A percentile compares a stretch with the other conserved stretches of the same genome.
Conservation (phyloP, 768 basidiomycete species). For the Phaffia australis region DNA sequence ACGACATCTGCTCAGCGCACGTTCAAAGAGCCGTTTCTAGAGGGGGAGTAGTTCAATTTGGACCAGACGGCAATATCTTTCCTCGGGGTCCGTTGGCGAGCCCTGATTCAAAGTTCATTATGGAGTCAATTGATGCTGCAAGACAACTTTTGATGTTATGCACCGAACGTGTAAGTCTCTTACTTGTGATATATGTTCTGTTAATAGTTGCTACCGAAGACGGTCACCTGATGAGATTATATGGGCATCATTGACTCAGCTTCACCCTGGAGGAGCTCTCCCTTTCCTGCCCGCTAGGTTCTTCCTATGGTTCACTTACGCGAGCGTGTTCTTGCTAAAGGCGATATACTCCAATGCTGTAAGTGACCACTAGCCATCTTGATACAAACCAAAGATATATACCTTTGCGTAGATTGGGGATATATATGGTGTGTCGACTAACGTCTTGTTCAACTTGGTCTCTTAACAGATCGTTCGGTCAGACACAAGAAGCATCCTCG, state of each 20-base stretch:
- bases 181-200: too few species aligned
- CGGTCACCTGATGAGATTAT: too few species aligned
- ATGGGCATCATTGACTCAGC: neutral
- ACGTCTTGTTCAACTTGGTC: neutral
- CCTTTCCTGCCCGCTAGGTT: conserved; percentile 27
- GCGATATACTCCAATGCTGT: conserved; percentile 28
- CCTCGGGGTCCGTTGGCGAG: conserved; percentile 24
- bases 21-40: conserved; percentile 20
- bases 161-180: conserved; percentile 16
- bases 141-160: conserved; percentile 27
- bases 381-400: too few species aligned
- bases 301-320: conserved; percentile 27
- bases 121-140: conserved; percentile 30
- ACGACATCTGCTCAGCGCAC: conserved; percentile 1
- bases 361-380: neutral
- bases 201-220: too few species aligned
- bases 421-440: too few species aligned
- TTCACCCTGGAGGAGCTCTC: conserved; percentile 29
- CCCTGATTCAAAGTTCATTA: conserved; percentile 30
- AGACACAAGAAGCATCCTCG: conserved; percentile 20
- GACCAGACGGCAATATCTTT: conserved; percentile 21
- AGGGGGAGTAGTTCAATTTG: conserved; percentile 2
- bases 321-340: conserved; percentile 29
- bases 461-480: neutral
- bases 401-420: too few species aligned